These are phyloP conservation scores for Dovyalis caffra DNA, from an alignment of 345 rosid species.

Conservation along the genomic window DNA sequence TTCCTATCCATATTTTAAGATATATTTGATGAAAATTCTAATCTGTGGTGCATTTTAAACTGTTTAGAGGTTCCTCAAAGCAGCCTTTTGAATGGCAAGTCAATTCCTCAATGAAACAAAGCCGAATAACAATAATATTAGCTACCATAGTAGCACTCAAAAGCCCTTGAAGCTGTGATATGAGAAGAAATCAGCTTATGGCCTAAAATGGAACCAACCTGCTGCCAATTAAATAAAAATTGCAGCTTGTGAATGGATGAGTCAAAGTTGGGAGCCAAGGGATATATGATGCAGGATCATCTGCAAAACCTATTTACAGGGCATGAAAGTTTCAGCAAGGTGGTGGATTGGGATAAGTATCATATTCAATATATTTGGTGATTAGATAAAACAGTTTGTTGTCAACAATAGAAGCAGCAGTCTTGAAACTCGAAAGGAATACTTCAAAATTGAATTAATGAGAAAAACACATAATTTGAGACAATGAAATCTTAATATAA, in stretches of 20 bases:
- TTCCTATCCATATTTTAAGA: not conserved
- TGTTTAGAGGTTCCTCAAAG: not conserved
- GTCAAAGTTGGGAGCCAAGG: not conserved
- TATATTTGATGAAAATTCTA: not conserved
- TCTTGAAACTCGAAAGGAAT: not conserved
- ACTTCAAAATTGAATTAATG: not conserved
- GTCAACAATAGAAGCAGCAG: not conserved
- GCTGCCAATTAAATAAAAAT: not conserved
- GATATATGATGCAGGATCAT: not conserved
- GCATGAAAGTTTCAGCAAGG: too few relatives aligned
- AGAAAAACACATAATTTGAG: not conserved
- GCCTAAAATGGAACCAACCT: not conserved
- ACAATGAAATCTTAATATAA: too few relatives aligned
- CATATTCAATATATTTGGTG: not conserved
- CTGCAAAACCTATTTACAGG: not conserved
- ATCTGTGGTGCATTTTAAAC: not conserved
- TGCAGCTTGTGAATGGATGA: not conserved
- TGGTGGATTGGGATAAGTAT: not conserved
- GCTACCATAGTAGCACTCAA: not conserved
- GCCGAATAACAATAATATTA: not conserved
- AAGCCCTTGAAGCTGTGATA: not conserved
- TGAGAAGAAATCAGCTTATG: not conserved
- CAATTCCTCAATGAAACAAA: not conserved
- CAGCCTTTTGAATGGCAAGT: not conserved
- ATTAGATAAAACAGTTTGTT: not conserved